Conservation (phyloP, 495 filamentous ascomycete genomes). For the Sabuloglossum arenarium region DNA sequence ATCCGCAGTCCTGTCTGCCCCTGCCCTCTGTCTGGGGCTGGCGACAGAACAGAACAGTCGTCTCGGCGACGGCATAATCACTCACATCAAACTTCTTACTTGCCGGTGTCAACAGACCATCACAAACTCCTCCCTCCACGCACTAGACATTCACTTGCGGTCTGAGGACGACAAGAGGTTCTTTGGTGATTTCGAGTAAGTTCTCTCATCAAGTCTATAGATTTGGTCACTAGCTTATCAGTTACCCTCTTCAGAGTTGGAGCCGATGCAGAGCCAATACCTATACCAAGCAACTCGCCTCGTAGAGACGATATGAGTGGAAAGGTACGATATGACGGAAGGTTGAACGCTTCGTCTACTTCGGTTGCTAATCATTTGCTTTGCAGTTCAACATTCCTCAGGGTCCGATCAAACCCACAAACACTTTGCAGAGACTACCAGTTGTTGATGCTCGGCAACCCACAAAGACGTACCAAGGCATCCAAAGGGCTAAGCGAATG, state of each 20-base stretch:
- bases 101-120: not conserved
- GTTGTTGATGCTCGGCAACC: not conserved
- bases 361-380: not conserved
- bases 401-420: not conserved
- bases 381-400: not conserved
- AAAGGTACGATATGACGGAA: not conserved
- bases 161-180: slow-evolving; percentile 3
- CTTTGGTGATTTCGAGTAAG: slow-evolving; percentile 3
- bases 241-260: not conserved
- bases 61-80: not conserved
- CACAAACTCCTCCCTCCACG: not conserved
- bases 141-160: not conserved
- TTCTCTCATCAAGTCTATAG: too few species aligned
- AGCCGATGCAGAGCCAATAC: not conserved
- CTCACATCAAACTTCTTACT: not conserved
- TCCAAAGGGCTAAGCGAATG: not conserved
- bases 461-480: not conserved
- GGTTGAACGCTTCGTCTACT: not conserved
- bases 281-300: not conserved
- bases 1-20: not conserved
- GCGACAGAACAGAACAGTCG: too few species aligned
- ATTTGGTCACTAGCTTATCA: not conserved
- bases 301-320: not conserved
- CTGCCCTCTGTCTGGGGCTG: too few species aligned
- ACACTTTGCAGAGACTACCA: not conserved